Base-by-base conservation (phyloP, 257 asterid species). In the Solanum bulbocastanum region DNA sequence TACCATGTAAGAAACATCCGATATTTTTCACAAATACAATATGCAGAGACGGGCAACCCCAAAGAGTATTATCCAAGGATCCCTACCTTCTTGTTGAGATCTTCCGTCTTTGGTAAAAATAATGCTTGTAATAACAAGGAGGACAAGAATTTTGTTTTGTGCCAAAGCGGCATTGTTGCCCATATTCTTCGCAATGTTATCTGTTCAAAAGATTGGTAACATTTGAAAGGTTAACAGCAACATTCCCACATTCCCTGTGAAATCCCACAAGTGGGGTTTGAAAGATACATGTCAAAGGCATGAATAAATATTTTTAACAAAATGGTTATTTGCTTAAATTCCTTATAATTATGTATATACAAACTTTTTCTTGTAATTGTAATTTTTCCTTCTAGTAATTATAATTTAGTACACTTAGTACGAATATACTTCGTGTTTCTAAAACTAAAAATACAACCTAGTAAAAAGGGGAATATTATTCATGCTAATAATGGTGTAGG, bases 101-200 rank as follows among this genome's bases (percentile, higher is more conserved):
- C 93, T 86, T 93, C 95, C 6, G 98, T 87, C 83, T 91, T 91
- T 25, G 98, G 99, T 91, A 95, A 92, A 90, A 95, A 95, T 83
- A 97, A 88, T 88, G 98, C 96, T 94, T 97, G 99, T 87, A 96
- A 97, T 85, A 96, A 83, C 35, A 97, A 89, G 66, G 98, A 89
- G 87, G 91, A 94, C 35, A 97, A 15, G 83, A 96, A 87, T 91
- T 93, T 96, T 16, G 93, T 93, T 92, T 95, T 96, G 90, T 97
- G 98, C 99, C 98, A 96, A 87, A 96, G 96, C 16, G 99, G 96
- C 99, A 97, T 93, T 89, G 88, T 91, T 4, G 93, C 96, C 99
- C 99, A 97, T 62, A 98, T 93, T 93, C 98, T 95, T 92, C 89
- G 89, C 89, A 97, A 90, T 6, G 98, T 97, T 88, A 96, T 93